Base-by-base conservation (phyloP, 768 basidiomycete species). In the Xerocomellus dryophilus region DNA sequence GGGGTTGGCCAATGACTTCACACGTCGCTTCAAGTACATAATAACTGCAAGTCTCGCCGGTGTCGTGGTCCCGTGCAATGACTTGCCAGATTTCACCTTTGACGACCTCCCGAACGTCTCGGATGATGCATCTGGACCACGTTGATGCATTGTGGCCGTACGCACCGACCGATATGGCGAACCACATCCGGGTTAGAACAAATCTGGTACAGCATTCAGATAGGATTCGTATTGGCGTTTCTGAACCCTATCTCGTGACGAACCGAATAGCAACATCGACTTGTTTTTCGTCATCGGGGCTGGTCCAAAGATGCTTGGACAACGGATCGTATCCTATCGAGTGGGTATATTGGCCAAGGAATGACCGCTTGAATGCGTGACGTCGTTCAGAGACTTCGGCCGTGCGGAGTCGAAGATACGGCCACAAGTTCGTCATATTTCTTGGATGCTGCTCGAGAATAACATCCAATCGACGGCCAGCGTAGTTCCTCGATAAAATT, bases 11-110 rank as follows among this genome's bases (percentile, higher is more conserved):
- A 50, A 89, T 77, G 31, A 85, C 83, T 61, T 91, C 89, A 62
- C 88, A 88, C 0, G 89, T 91, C 20, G 78, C 65, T 55, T 87
- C 86, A 1, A 92, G 69, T 25, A 88, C 82, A 61, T 83, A 82
- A 58, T 81, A 77, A 11, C 18, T 38, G 34, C 45, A 47, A 10
- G 62, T 65, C 52, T 78, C 71, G 20, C 57, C 64, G 12, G 59
- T 53, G 2, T 53, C 38, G 1, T 45, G 43, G 18, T 62, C 54
- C 14, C 51, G 62, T 11, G 77, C 61, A 18, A 73, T 71, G 36
- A 90, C 66, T 18, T 65, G 71, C 88, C 88, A 90, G 18, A 90
- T 72, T 54, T 89, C 84, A 15, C 71, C 74, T 23, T 69, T 51
- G 25, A 85, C 73, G 35, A 87, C 63, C 61, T 85, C 78, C 52